Percentiles rank a stretch among this genome's conserved stretches.
Conservation (phyloP, 1,284 basidiomycete genomes). For the Sutorius eximius region DNA sequence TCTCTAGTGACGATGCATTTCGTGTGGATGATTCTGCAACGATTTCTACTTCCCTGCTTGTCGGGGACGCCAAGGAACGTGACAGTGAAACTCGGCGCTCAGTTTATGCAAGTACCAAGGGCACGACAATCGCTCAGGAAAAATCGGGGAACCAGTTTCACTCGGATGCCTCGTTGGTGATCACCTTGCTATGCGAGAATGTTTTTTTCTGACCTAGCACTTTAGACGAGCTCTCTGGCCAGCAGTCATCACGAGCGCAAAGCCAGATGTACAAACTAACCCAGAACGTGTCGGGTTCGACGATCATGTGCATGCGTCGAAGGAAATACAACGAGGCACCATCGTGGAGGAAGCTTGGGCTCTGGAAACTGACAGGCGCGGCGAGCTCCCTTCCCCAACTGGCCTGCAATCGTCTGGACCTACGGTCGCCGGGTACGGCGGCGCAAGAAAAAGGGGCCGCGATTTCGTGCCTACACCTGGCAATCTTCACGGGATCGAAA, state of each 20-base stretch:
- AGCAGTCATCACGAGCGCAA: not conserved
- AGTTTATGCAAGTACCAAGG: not conserved
- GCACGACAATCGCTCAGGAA: not conserved
- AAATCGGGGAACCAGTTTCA: not conserved
- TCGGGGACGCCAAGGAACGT: not conserved
- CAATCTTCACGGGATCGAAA: not conserved
- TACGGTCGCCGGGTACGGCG: not conserved
- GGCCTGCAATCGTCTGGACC: not conserved
- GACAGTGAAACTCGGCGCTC: not conserved
- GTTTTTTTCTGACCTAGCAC: conserved; percentile 2
- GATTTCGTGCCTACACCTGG: not conserved
- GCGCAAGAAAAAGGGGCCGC: not conserved
- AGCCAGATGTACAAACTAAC: not conserved
- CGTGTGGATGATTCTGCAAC: not conserved
- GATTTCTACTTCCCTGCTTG: not conserved
- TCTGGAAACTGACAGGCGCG: not conserved
- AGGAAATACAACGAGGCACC: not conserved
- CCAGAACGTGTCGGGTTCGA: not conserved
- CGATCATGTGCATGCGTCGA: not conserved
- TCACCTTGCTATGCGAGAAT: not conserved
- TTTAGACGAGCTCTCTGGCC: conserved; percentile 1
- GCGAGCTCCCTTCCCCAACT: not conserved
- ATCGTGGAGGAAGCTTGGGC: not conserved
- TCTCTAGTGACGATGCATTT: not conserved
- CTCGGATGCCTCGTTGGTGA: conserved; percentile 12